Evolutionary conservation across 306 rosid species (phyloP), one percentile per base, ranked within the genome.

Genomic region (Malus asiatica): DNA sequence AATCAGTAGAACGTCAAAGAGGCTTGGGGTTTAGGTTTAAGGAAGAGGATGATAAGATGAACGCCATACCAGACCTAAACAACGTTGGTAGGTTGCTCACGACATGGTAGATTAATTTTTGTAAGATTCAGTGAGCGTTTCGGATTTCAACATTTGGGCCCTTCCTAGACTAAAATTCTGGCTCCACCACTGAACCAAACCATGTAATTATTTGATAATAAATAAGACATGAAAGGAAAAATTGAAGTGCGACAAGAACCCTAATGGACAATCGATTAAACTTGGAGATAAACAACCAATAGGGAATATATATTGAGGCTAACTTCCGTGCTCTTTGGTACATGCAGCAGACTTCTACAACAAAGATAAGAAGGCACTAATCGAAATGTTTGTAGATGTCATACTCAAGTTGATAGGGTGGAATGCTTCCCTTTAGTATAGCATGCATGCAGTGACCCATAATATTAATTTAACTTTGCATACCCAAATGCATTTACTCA

Each of bases 351-450:
- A 42, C 22, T 10, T 38, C 27, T 22, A 4, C 58, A 23, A 30
- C 45, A 11, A 27, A 30, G 52, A 62, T 18, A 73, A 84, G 70
- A 38, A 73, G 79, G 81, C 87, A 80, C 87, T 67, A 40, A 71
- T 57, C 23, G 62, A 57, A 57, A 20, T 22, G 71, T 30, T 32
- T 72, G 80, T 64, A 72, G 16, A 40, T 48, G 45, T 77, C 76
- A 59, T 51, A 55, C 60, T 68, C 76, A 76, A 75, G 77, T 77
- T n/a, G 84, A 79, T 40, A 71, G 46, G 68, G 80, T 87, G 85
- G 96, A 86, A 74, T 88, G 96, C 88, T 85, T 88, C 88, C 53
- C 93, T 88, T 88, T 90, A 85, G 77, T 27, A 75, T 33, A 82
- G 76, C 96, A 87, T 15, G 27, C 15, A 27, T 6, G 72, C 29